Evolutionary conservation across 148 eudicot species (phyloP).

Genomic region (Gaultheria prostrata): DNA sequence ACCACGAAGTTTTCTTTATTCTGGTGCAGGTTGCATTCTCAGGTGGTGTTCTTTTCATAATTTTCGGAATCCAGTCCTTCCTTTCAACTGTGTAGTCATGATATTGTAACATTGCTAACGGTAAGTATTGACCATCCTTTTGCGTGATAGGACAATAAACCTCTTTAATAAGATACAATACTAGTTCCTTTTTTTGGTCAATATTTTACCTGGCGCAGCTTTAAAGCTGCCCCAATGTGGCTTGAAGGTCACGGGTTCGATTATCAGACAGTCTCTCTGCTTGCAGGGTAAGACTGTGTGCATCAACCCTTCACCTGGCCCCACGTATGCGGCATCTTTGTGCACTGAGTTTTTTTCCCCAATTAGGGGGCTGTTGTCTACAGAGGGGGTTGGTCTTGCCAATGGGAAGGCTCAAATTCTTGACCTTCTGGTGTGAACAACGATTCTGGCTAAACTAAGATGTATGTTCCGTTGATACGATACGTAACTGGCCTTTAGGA

Average conservation of each 20-base stretch:
- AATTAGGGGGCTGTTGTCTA: background rate
- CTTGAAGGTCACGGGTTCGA: background rate
- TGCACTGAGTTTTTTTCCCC: background rate
- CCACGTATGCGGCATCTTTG: background rate
- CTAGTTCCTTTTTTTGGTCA: background rate
- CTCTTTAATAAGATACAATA: background rate
- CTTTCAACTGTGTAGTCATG: conserved; percentile 58
- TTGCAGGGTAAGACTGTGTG: background rate
- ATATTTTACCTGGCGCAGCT: background rate
- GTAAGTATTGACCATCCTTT: conserved; percentile 17
- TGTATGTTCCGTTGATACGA: background rate
- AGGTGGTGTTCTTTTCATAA: conserved; percentile 85
- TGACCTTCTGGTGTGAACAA: background rate
- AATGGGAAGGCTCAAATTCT: background rate
- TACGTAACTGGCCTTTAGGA: background rate
- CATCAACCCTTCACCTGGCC: background rate
- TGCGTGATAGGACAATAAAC: background rate
- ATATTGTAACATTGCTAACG: conserved; percentile 20
- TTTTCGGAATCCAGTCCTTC: conserved; percentile 88
- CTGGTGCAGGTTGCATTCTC: conserved; percentile 69
- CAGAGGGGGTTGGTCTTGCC: background rate
- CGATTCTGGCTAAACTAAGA: background rate
- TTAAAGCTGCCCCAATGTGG: background rate
- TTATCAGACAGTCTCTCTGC: background rate
- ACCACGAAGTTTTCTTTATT: background rate